These are phyloP conservation scores for Suillus americanus DNA, from an alignment of 768 basidiomycete genomes.

Conservation along the genomic window DNA sequence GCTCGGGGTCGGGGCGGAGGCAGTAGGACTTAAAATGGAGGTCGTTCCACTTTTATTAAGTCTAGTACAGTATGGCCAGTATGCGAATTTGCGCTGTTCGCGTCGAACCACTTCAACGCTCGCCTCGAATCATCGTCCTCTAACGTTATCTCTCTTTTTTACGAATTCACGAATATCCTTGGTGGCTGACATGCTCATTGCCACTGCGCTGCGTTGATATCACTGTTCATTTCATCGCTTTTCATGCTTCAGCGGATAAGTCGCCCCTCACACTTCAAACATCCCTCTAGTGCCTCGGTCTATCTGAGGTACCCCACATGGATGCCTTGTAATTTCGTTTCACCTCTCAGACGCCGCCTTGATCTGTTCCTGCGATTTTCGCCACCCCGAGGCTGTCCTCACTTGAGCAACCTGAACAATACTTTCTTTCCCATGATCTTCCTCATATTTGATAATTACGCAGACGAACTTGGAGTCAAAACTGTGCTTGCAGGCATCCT, in stretches of 20 bases:
- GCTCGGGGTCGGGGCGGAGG: conserved; percentile 1
- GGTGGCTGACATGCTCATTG: neutral
- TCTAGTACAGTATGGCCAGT: neutral
- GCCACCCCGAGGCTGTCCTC: neutral
- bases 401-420: neutral
- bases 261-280: neutral
- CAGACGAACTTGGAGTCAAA: conserved; percentile 8
- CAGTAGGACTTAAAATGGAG: conserved; percentile 1
- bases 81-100: neutral
- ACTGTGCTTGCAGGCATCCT: conserved; percentile 21
- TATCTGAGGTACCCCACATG: conserved; percentile 2
- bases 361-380: neutral
- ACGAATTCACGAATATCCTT: neutral
- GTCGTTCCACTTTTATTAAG: conserved; percentile 11
- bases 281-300: neutral
- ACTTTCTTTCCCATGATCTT: conserved; percentile 6
- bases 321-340: conserved; percentile 7
- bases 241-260: neutral
- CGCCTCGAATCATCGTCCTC: neutral
- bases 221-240: neutral
- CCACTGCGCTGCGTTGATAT: neutral
- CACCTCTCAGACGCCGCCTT: neutral
- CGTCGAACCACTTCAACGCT: neutral
- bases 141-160: neutral
- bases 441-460: conserved; percentile 6